These are phyloP conservation scores for Hymenoscyphus fraxineus DNA, from an alignment of 2,329 filamentous ascomycete species.

Conservation along the genomic window DNA sequence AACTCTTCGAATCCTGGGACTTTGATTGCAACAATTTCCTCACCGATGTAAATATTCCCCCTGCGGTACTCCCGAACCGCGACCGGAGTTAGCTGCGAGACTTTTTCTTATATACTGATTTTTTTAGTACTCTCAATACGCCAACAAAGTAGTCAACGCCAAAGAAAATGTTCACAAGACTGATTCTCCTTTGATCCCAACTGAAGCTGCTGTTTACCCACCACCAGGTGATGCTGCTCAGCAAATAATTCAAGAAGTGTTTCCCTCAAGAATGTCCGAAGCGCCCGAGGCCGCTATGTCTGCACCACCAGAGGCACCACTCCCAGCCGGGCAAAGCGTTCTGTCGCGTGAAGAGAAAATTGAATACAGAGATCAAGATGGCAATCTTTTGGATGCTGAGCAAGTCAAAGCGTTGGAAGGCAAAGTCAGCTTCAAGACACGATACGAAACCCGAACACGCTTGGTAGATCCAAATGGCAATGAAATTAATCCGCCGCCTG, in stretches of 20 bases:
- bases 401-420: conserved; percentile 82
- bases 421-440: conserved; percentile 92
- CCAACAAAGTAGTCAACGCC: conserved; percentile 25
- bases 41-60: conserved; percentile 67
- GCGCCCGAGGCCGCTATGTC: conserved; percentile 27
- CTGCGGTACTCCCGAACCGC: conserved; percentile 22
- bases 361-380: conserved; percentile 92
- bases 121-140: conserved; percentile 37
- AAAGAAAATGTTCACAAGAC: conserved; percentile 32
- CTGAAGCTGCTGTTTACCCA: conserved; percentile 27
- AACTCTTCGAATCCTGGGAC: conserved; percentile 87
- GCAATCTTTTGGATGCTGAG: conserved; percentile 79
- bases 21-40: conserved; percentile 97
- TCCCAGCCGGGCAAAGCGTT: conserved; percentile 28
- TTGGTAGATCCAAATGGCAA: conserved; percentile 77
- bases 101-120: conserved; percentile 16
- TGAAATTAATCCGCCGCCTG: conserved; percentile 49
- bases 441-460: conserved; percentile 90
- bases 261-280: conserved; percentile 20
- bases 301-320: conserved; percentile 17
- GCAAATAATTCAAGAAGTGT: conserved; percentile 30
- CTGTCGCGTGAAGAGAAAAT: conserved; percentile 67
- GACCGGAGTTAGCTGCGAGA: conserved; percentile 10
- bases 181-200: conserved; percentile 28
- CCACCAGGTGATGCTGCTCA: conserved; percentile 24